Conservation (phyloP, 148 eudicot species). For the Nepenthes gracilis region DNA sequence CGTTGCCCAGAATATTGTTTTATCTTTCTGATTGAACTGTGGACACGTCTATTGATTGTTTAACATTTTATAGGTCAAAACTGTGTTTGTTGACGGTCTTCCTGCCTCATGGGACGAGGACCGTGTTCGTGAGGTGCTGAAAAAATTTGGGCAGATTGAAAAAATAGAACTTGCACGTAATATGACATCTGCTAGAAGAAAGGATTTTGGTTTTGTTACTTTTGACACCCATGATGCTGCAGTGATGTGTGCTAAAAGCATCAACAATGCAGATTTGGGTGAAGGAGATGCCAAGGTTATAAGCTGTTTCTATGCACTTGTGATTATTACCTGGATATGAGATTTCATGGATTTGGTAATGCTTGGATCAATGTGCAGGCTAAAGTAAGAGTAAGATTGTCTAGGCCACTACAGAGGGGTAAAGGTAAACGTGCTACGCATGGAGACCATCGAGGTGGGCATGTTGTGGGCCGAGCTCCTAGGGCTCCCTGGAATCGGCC, state of each 20-base stretch:
- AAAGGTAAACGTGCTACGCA: slow-evolving; percentile 60
- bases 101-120: slow-evolving; percentile 96
- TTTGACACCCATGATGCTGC: slow-evolving; percentile 93
- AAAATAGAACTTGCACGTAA: slow-evolving; percentile 97
- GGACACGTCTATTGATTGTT: not conserved
- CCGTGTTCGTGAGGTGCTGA: slow-evolving; percentile 61
- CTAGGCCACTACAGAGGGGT: slow-evolving; percentile 85
- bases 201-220: slow-evolving; percentile 90
- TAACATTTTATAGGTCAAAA: slow-evolving; percentile 55
- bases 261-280: slow-evolving; percentile 88
- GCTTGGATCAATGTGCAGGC: slow-evolving; percentile 28
- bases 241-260: slow-evolving; percentile 75
- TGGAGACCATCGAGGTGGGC: slow-evolving; percentile 40
- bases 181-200: slow-evolving; percentile 97
- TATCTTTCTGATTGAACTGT: too few species aligned
- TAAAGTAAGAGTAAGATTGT: slow-evolving; percentile 86
- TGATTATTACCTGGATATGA: slow-evolving; percentile 1
- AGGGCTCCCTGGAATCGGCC: slow-evolving; percentile 79
- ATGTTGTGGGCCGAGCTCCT: slow-evolving; percentile 33
- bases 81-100: slow-evolving; percentile 88
- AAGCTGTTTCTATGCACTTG: slow-evolving; percentile 3
- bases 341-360: not conserved
- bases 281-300: slow-evolving; percentile 79
- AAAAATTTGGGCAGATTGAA: slow-evolving; percentile 61
- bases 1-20: too few species aligned